Conservation (phyloP, 192 early-diverging fungal species). For the Coemansia sp. region DNA sequence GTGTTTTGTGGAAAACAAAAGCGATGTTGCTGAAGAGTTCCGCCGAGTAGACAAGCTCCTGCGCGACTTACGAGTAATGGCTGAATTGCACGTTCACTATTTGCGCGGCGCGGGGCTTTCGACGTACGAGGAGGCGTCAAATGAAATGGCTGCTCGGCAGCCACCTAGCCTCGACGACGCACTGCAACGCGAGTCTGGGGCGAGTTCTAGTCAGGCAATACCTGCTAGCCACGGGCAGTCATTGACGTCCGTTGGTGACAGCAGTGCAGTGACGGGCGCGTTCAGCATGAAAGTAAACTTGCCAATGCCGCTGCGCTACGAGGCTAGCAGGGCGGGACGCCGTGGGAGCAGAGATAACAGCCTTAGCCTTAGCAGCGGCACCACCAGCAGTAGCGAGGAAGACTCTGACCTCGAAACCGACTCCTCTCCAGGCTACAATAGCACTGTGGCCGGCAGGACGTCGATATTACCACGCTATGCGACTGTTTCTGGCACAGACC, state of each 20-base stretch:
- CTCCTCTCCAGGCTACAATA: background rate
- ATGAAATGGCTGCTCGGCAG: background rate
- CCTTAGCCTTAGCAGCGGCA: slow-evolving; percentile 7
- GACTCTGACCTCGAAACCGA: slow-evolving; percentile 25
- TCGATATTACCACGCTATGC: slow-evolving; percentile 5
- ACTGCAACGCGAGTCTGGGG: background rate
- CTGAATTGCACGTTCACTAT: slow-evolving; percentile 59
- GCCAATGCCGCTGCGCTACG: slow-evolving; percentile 44
- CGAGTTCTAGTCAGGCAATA: background rate
- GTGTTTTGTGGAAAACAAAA: slow-evolving; percentile 66
- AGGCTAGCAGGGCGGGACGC: slow-evolving; percentile 12
- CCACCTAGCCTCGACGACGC: background rate
- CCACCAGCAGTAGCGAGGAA: slow-evolving; percentile 11
- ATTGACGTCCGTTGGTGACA: background rate
- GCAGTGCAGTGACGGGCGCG: background rate
- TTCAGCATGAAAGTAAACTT: slow-evolving; percentile 49
- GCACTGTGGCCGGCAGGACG: background rate
- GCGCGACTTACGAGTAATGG: slow-evolving; percentile 60
- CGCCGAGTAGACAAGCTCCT: slow-evolving; percentile 55
- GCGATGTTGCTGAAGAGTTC: slow-evolving; percentile 61
- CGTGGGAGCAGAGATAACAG: background rate
- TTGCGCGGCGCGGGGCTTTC: slow-evolving; percentile 31
- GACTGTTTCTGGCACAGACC: slow-evolving; percentile 3
- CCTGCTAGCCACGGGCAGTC: background rate
- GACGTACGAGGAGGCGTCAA: slow-evolving; percentile 45